phyloP scores from a whole-genome alignment of 352 stramenopile genomes.

The Phytophthora boehmeriae region DNA sequence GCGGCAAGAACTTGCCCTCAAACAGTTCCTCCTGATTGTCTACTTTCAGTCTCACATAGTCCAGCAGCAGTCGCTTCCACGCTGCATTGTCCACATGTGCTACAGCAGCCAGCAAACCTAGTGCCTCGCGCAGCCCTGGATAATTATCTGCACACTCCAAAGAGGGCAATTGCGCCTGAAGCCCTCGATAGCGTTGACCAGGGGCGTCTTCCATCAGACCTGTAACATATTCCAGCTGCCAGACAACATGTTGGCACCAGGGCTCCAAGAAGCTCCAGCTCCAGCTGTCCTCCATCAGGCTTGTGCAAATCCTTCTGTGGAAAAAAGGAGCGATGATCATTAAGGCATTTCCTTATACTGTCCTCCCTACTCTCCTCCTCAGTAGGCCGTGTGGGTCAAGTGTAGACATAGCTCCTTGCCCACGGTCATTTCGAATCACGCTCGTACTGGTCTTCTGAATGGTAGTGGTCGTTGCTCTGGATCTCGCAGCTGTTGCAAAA shows the following conservation, averaged over 20 bases:
- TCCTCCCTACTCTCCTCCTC: no score
- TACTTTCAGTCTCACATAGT: slow-evolving; percentile 11
- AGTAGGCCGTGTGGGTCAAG: no score
- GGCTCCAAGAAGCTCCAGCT: slow-evolving; percentile 28
- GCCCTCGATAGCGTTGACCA: slow-evolving; percentile 18
- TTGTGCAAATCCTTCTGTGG: slow-evolving; percentile 1
- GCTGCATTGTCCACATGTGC: slow-evolving; percentile 29
- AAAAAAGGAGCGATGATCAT: background rate
- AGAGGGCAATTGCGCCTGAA: slow-evolving; percentile 24
- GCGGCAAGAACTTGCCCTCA: slow-evolving; percentile 18
- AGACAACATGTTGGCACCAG: slow-evolving; percentile 20
- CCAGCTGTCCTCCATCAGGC: slow-evolving; percentile 12
- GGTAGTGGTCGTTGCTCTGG: no score
- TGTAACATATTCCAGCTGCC: slow-evolving; percentile 19
- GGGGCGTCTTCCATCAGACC: slow-evolving; percentile 10
- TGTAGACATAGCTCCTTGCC: no score
- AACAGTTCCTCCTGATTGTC: slow-evolving; percentile 20
- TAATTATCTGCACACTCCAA: slow-evolving; percentile 1
- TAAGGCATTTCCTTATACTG: no score
- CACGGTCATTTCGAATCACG: no score
- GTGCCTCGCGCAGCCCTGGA: slow-evolving; percentile 16
- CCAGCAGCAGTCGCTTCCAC: slow-evolving; percentile 29
- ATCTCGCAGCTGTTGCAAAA: no score
- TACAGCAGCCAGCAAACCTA: slow-evolving; percentile 24
- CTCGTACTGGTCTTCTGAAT: no score